phyloP scores from a whole-genome alignment of 352 stramenopile genomes.

The Pythium dissimile region DNA sequence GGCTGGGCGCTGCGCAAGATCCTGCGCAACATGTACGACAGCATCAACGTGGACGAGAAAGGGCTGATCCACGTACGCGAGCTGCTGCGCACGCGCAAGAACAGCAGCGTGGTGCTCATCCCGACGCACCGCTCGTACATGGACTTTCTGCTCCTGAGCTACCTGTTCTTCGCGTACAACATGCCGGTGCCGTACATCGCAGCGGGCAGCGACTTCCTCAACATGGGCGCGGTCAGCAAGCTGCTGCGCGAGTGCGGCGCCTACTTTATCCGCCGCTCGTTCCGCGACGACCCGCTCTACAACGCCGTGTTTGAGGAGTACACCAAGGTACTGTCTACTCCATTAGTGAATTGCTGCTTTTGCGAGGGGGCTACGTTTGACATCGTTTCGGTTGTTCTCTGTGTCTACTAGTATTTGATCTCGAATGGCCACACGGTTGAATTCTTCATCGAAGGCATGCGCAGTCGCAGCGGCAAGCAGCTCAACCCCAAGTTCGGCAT shows the following conservation, averaged over 20 bases:
- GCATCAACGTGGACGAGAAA: conserved; percentile 82
- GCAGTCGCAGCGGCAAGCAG: conserved; percentile 81
- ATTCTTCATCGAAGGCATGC: conserved; percentile 85
- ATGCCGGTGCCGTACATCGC: conserved; percentile 81
- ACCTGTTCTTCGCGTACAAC: conserved; percentile 88
- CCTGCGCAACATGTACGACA: conserved; percentile 82
- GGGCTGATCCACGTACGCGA: conserved; percentile 69
- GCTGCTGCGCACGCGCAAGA: conserved; percentile 34
- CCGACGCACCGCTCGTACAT: conserved; percentile 84
- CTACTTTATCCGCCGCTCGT: conserved; percentile 81
- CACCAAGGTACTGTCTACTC: conserved; percentile 35
- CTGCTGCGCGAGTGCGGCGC: conserved; percentile 66
- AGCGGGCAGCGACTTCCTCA: conserved; percentile 75
- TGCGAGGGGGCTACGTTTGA: no score
- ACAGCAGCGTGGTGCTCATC: conserved; percentile 76
- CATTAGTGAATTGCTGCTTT: not conserved
- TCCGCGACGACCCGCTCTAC: conserved; percentile 72
- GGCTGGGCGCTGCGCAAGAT: conserved; percentile 82
- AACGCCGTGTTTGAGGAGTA: conserved; percentile 76
- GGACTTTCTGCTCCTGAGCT: conserved; percentile 85
- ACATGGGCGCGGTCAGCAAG: conserved; percentile 64
- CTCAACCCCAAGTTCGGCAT: conserved; percentile 81
- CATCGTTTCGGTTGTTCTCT: not conserved
- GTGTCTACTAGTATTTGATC: conserved; percentile 52
- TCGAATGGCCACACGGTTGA: conserved; percentile 75